Conservation (phyloP, 345 rosid genomes). For the Eucalyptus pumila region DNA sequence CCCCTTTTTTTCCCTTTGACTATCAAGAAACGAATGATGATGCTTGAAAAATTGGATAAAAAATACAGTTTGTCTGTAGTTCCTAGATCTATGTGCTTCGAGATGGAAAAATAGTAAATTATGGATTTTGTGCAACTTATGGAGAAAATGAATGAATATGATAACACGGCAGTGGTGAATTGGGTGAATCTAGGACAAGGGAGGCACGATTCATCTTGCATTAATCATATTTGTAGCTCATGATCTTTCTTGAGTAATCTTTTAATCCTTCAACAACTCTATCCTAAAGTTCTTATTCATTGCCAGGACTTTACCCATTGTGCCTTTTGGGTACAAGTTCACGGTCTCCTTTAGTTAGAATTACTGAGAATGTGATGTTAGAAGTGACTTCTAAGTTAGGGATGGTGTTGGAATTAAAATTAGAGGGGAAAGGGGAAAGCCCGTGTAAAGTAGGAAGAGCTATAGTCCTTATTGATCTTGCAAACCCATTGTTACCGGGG, state of each 20-base stretch:
- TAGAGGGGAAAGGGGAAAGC: not conserved
- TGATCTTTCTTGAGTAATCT: not conserved
- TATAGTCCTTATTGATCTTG: not conserved
- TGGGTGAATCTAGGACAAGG: not conserved
- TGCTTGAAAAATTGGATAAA: not conserved
- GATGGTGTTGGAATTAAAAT: not conserved
- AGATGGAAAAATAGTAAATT: not conserved
- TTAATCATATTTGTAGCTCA: not conserved
- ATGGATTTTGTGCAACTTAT: not conserved
- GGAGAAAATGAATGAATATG: not conserved
- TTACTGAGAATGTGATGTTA: not conserved
- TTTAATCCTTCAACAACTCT: not conserved
- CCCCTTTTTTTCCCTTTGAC: not conserved
- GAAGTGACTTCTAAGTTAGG: not conserved
- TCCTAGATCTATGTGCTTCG: not conserved
- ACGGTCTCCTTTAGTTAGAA: not conserved
- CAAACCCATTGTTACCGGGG: not conserved
- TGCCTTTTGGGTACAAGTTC: not conserved
- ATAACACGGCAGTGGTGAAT: not conserved
- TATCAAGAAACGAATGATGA: not conserved
- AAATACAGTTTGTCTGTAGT: not conserved
- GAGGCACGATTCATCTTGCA: fast-evolving
- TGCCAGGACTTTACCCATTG: not conserved
- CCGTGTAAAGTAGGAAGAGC: fast-evolving
- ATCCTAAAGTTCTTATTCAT: not conserved